Base-by-base conservation (phyloP, 257 asterid species). In the Jasminum sambac region DNA sequence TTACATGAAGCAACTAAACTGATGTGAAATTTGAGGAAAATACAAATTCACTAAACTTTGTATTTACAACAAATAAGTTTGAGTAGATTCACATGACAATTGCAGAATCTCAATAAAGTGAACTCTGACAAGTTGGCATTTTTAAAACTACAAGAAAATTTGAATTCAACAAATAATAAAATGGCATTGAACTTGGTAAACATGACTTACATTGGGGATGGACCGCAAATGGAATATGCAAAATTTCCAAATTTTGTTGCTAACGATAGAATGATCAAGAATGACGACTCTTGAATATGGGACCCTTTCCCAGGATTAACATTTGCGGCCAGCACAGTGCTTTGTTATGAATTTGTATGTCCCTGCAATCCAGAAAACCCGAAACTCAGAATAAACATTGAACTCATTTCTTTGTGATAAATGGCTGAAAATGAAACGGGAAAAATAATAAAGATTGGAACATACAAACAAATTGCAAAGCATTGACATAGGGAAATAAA, bases 251-350 rank as follows among this genome's bases (percentile, higher is more conserved):
- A 89, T 78, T 89, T 89, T 26, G 83, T 36, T 43, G 91, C 76
- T 77, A 84, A 58, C 55, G 96, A 78, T 78, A 91, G 98, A 19
- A 85, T 26, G 17, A 74, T 72, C 19, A 91, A 80, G 76, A 89
- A 94, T 23, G 76, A 96, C 16, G 94, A 90, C 78, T 85, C 89
- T 70, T 84, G 89, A 66, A 86, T 84, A 75, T 94, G 98, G 69
- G 90, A 58, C 76, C 91, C 99, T 69, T 95, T 87, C 66, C 78
- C 81, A 46, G 91, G 79, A 10, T 86, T 87, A 66, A 59, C 85
- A 68, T 85, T 89, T 70, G 88, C 86, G 12, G 95, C 76, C 61
- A 87, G 72, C 72, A 83, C 82, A 37, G 85, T 55, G 71, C 88
- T 87, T 46, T 95, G 91, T 68, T 89, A 76, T 14, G 91, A 81